phyloP scores from a whole-genome alignment of 2,329 filamentous ascomycete species.

The Hypoxylon sp. region DNA sequence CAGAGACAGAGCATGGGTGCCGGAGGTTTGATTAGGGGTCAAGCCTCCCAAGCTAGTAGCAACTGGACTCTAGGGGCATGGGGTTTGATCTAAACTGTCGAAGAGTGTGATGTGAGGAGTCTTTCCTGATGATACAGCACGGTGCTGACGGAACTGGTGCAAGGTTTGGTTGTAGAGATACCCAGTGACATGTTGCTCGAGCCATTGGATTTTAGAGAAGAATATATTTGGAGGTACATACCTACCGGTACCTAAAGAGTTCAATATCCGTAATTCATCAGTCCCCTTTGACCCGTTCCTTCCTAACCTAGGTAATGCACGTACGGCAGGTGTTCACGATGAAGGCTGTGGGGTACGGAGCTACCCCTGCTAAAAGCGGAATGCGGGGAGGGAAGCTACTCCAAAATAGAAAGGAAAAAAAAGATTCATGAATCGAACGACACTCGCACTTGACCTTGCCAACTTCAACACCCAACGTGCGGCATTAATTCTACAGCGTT shows the following conservation, averaged over 20 bases:
- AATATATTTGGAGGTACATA: not conserved
- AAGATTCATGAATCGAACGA: constrained; percentile 34
- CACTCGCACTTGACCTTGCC: constrained; percentile 6
- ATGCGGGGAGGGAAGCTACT: constrained; percentile 41
- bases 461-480: constrained; percentile 6
- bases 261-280: not conserved
- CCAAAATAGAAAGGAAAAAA: constrained; percentile 32
- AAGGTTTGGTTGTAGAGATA: constrained; percentile 40
- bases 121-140: constrained; percentile 12
- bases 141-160: constrained; percentile 12
- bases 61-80: constrained; percentile 76
- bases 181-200: constrained; percentile 31
- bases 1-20: constrained; percentile 77
- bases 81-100: constrained; percentile 63
- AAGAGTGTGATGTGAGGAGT: not conserved
- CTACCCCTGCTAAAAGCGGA: constrained; percentile 47
- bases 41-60: constrained; percentile 56
- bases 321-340: constrained; percentile 5
- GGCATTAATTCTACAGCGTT: constrained; percentile 6
- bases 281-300: constrained; percentile 6
- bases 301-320: constrained; percentile 19
- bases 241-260: not conserved
- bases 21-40: constrained; percentile 63
- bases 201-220: constrained; percentile 14
- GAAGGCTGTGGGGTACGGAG: constrained; percentile 17